Evolutionary conservation across 768 basidiomycete genomes (phyloP).

Genomic region (Gelatoporia subvermispora): DNA sequence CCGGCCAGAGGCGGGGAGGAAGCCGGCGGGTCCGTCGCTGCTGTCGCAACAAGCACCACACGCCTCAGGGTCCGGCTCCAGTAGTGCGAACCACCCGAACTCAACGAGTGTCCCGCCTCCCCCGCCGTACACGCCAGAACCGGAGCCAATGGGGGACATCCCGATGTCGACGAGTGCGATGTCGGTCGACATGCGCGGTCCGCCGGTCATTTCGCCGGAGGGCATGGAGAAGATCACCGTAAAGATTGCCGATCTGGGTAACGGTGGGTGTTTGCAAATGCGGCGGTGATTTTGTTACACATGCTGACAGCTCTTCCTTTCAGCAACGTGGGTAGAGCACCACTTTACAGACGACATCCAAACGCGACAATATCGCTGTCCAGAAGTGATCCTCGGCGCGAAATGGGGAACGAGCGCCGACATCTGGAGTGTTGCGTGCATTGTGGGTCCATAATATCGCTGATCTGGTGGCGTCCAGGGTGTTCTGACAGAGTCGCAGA

Average conservation of each 20-base stretch:
- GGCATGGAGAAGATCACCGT: constrained; percentile 77
- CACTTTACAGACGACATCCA: constrained; percentile 99
- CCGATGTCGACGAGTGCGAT: constrained; percentile 19
- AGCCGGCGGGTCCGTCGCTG: constrained; percentile 57
- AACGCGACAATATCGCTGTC: constrained; percentile 95
- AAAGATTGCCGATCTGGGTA: constrained; percentile 98
- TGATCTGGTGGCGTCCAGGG: not conserved
- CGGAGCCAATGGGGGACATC: constrained; percentile 22
- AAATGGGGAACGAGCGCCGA: constrained; percentile 96
- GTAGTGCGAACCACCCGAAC: constrained; percentile 5
- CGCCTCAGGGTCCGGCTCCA: not conserved
- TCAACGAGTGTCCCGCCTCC: constrained; percentile 12
- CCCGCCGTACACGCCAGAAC: constrained; percentile 18
- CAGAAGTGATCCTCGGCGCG: constrained; percentile 94
- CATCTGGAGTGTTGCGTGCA: constrained; percentile 93
- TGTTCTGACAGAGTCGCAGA: constrained; percentile 35
- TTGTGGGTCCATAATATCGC: constrained; percentile 48
- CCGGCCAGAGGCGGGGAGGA: constrained; percentile 30
- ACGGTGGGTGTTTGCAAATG: constrained; percentile 50
- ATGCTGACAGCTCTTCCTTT: constrained; percentile 4
- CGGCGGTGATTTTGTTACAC: not conserved
- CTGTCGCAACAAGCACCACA: constrained; percentile 65
- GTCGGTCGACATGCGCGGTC: constrained; percentile 23
- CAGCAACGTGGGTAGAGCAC: constrained; percentile 86
- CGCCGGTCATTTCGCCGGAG: too few species aligned